These are phyloP conservation scores for Saururus chinensis DNA, from an alignment of 164 flowering plant genomes.

Conservation along the genomic window DNA sequence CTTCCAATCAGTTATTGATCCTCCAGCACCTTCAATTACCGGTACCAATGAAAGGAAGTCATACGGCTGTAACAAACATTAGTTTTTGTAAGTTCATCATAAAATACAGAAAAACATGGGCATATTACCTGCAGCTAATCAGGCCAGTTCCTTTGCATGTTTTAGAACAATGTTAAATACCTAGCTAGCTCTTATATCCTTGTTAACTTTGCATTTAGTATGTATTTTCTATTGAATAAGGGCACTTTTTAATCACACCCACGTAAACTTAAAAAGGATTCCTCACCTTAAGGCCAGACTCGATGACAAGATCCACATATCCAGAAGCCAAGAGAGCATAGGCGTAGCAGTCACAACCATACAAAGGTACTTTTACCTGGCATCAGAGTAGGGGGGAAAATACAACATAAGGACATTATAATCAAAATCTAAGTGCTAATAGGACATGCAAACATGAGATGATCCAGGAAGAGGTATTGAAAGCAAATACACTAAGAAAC, in stretches of 20 bases:
- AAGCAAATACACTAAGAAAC: no score
- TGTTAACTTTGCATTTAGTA: no score
- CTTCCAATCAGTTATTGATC: constrained; percentile 83
- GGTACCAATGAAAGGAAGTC: constrained; percentile 88
- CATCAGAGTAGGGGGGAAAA: constrained; percentile 1
- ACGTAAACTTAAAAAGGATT: neutral
- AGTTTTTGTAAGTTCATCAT: neutral
- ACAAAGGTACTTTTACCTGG: constrained; percentile 90
- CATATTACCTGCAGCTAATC: neutral
- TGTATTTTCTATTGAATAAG: no score
- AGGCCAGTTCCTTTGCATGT: neutral
- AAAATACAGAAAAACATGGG: neutral
- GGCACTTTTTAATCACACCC: no score
- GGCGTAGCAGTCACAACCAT: constrained; percentile 98
- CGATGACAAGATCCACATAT: constrained; percentile 86
- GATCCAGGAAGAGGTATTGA: no score
- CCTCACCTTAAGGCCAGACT: constrained; percentile 87
- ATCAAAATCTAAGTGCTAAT: no score
- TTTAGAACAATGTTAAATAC: no score
- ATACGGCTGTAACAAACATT: constrained; percentile 54
- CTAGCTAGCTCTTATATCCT: neutral
- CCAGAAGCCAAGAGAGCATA: constrained; percentile 97
- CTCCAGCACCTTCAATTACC: constrained; percentile 93
- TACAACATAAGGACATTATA: neutral
- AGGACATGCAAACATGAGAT: no score